A percentile compares a stretch with the other conserved stretches of the same genome.
Evolutionary conservation across 2,329 filamentous ascomycete genomes (phyloP).

Genomic region (Grosmannia clavigera): DNA sequence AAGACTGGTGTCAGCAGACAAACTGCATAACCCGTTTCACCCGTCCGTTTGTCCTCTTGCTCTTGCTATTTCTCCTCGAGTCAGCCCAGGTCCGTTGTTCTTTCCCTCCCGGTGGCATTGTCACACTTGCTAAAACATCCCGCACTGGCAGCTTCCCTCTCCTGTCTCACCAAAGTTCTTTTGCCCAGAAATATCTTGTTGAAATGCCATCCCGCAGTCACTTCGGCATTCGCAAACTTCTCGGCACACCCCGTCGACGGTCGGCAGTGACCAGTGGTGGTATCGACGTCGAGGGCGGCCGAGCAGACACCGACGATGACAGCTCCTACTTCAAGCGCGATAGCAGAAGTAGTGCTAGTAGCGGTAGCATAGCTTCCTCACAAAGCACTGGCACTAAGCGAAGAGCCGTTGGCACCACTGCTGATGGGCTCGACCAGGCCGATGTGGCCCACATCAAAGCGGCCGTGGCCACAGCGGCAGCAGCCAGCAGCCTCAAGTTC

Average conservation of each 20-base stretch:
- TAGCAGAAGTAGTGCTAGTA: constrained; percentile 10
- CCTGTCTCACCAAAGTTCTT: neutral
- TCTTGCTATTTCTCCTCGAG: neutral
- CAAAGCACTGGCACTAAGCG: neutral
- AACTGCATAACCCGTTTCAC: neutral
- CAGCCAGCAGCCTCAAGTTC: constrained; percentile 3
- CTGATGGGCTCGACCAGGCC: constrained; percentile 14
- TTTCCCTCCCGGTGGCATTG: neutral
- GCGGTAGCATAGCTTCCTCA: neutral
- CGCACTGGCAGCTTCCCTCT: neutral
- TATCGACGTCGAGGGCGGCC: neutral
- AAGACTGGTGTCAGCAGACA: neutral
- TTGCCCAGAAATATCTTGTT: neutral
- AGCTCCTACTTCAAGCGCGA: constrained; percentile 16
- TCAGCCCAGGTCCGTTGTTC: neutral
- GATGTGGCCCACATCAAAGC: constrained; percentile 41
- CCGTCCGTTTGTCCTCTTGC: neutral
- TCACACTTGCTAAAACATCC: neutral
- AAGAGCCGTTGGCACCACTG: too few relatives aligned
- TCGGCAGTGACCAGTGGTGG: neutral
- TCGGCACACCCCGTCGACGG: constrained; percentile 19
- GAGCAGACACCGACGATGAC: neutral
- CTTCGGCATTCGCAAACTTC: constrained; percentile 31
- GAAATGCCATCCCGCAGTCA: constrained; percentile 28
- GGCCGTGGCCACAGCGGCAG: constrained; percentile 22